phyloP scores from a whole-genome alignment of 164 flowering plant species.

The Nelumbo lutea region DNA sequence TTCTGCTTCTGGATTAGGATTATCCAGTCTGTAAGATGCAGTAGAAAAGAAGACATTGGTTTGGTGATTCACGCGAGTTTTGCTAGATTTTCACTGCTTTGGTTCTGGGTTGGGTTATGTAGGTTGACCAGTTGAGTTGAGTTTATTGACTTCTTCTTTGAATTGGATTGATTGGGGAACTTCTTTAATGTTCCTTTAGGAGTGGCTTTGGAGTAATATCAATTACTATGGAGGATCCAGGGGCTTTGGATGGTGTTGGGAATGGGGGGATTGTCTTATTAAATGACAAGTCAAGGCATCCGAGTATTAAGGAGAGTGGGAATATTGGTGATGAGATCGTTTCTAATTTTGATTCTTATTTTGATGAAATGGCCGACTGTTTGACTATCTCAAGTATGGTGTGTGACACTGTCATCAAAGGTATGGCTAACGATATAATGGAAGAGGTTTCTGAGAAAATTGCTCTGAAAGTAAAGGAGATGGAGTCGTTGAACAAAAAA shows the following conservation, averaged over 20 bases:
- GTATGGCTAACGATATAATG: slow-evolving; percentile 65
- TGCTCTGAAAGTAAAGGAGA: slow-evolving; percentile 48
- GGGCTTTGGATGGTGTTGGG: slow-evolving; percentile 3
- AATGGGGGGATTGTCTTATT: not conserved
- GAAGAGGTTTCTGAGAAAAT: slow-evolving; percentile 64
- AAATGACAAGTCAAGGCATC: slow-evolving; percentile 16
- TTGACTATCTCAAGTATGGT: slow-evolving; percentile 80
- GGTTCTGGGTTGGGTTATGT: not conserved
- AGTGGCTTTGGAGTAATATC: not conserved
- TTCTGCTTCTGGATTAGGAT: not conserved
- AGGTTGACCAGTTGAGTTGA: not conserved
- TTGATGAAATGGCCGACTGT: slow-evolving; percentile 58
- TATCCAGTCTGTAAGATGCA: not conserved
- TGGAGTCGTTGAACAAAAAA: slow-evolving; percentile 36
- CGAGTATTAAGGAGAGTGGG: slow-evolving; percentile 27
- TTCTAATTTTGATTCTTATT: slow-evolving; percentile 65
- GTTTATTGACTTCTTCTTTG: not conserved
- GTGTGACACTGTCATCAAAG: slow-evolving; percentile 67
- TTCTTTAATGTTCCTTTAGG: not conserved
- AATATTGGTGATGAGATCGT: slow-evolving; percentile 37
- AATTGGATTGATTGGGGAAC: not conserved
- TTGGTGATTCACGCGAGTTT: not conserved
- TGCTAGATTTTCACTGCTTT: not conserved
- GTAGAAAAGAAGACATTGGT: not conserved
- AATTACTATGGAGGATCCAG: slow-evolving; percentile 10